A percentile compares a stretch with the other conserved stretches of the same genome.
Evolutionary conservation across 2,329 filamentous ascomycete genomes (phyloP).

Genomic region (Alternaria alternata): DNA sequence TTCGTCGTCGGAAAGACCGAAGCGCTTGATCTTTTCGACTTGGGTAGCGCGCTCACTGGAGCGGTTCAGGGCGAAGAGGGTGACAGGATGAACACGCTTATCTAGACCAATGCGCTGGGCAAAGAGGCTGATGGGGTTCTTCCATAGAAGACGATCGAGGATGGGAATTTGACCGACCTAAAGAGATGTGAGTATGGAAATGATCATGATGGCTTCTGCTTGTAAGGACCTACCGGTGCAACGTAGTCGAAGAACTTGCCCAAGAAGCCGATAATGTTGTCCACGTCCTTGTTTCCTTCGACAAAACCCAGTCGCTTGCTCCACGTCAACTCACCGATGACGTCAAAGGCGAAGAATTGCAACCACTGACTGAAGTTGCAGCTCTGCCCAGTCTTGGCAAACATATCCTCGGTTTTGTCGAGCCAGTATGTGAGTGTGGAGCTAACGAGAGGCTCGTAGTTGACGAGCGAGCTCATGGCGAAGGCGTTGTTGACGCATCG

Average conservation of each 20-base stretch:
- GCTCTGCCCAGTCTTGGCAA: slow-evolving; percentile 50
- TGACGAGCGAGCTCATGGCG: slow-evolving; percentile 77
- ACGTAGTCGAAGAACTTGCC: slow-evolving; percentile 73
- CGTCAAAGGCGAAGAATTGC: slow-evolving; percentile 83
- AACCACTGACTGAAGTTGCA: slow-evolving; percentile 77
- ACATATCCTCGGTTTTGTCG: slow-evolving; percentile 55
- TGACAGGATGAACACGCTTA: slow-evolving; percentile 75
- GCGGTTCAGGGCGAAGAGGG: slow-evolving; percentile 72
- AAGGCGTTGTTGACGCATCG: slow-evolving; percentile 80
- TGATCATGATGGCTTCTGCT: neutral
- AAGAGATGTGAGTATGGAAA: slow-evolving; percentile 16
- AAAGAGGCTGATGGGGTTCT: slow-evolving; percentile 76
- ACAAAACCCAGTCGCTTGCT: slow-evolving; percentile 78
- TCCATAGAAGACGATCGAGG: slow-evolving; percentile 73
- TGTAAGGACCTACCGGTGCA: slow-evolving; percentile 64
- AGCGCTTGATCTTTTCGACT: slow-evolving; percentile 57
- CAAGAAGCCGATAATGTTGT: slow-evolving; percentile 74
- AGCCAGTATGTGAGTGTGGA: slow-evolving; percentile 77
- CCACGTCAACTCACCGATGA: slow-evolving; percentile 80
- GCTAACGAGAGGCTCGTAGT: slow-evolving; percentile 83
- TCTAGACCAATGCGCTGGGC: slow-evolving; percentile 72
- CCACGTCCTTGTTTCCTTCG: slow-evolving; percentile 76
- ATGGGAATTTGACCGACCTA: slow-evolving; percentile 78
- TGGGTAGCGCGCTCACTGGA: slow-evolving; percentile 70
- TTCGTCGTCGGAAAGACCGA: slow-evolving; percentile 49